Evolutionary conservation across 495 filamentous ascomycete genomes (phyloP).

Genomic region (Penicillium lagena): DNA sequence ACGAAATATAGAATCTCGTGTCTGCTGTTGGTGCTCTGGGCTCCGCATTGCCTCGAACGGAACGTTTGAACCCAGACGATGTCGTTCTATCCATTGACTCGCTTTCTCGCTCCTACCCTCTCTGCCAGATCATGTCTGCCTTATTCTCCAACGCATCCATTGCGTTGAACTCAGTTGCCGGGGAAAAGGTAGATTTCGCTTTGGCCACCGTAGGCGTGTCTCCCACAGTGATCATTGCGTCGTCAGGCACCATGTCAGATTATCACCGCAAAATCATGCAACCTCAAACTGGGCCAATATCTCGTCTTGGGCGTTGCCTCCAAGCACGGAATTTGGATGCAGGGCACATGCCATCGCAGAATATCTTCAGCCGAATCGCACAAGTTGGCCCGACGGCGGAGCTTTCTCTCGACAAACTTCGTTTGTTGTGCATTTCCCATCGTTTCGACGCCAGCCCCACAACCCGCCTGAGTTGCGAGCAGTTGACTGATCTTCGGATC

Average conservation of each 20-base stretch:
- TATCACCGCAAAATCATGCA: conserved; percentile 53
- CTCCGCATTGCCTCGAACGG: conserved; percentile 61
- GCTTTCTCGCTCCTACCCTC: conserved; percentile 69
- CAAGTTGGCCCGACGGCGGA: conserved; percentile 59
- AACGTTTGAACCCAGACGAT: conserved; percentile 68
- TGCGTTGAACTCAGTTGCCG: conserved; percentile 82
- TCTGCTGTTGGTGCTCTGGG: conserved; percentile 75
- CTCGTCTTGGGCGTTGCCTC: conserved; percentile 59
- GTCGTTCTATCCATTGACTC: conserved; percentile 85
- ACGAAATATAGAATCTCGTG: conserved; percentile 56
- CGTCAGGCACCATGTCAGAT: conserved; percentile 62
- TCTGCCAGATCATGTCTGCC: conserved; percentile 74
- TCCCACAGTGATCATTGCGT: conserved; percentile 79
- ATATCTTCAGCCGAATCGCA: conserved; percentile 33
- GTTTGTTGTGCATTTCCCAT: conserved; percentile 41
- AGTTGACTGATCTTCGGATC: conserved; percentile 71
- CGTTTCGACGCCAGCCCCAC: conserved; percentile 25
- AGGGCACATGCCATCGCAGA: conserved; percentile 56
- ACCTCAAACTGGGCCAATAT: conserved; percentile 42
- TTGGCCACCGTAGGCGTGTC: conserved; percentile 65
- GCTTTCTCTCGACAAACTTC: conserved; percentile 63
- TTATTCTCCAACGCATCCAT: conserved; percentile 78
- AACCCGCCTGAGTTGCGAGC: conserved; percentile 50
- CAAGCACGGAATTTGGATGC: conserved; percentile 60
- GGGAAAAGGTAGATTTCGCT: conserved; percentile 59